Percentiles rank a stretch among this genome's conserved stretches.
Evolutionary conservation across 768 basidiomycete genomes (phyloP).

Genomic region (Hydnum rufescens): DNA sequence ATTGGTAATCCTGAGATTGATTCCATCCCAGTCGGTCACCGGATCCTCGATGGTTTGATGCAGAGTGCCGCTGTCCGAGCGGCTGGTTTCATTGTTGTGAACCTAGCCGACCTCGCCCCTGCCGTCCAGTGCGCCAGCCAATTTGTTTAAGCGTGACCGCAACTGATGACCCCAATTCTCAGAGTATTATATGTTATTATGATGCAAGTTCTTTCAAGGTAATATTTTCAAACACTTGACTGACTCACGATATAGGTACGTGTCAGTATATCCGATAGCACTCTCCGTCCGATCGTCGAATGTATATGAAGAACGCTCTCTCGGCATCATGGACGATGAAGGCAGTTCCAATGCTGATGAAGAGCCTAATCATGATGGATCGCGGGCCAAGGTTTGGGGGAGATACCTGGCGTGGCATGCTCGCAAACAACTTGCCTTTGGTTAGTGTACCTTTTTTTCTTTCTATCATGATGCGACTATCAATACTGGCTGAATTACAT

Average conservation of each 20-base stretch:
- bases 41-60: conserved; percentile 54
- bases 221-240: conserved; percentile 18
- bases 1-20: conserved; percentile 56
- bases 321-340: conserved; percentile 47
- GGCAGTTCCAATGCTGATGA: conserved; percentile 29
- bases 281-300: conserved; percentile 68
- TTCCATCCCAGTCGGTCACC: conserved; percentile 44
- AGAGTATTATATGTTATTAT: conserved; percentile 77
- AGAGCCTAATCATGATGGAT: conserved; percentile 29
- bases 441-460: conserved; percentile 30
- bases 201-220: conserved; percentile 82
- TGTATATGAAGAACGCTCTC: conserved; percentile 76
- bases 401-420: conserved; percentile 66
- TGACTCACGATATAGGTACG: conserved; percentile 20
- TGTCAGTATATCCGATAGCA: conserved; percentile 22
- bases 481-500: too few relatives aligned
- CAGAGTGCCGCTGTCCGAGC: conserved; percentile 53
- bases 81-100: conserved; percentile 69
- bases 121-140: conserved; percentile 52
- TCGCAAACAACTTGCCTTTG: conserved; percentile 77
- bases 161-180: conserved; percentile 4
- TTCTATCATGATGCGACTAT: too few relatives aligned
- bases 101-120: conserved; percentile 56
- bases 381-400: conserved; percentile 48
- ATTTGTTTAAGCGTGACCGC: not conserved